Evolutionary conservation across 768 basidiomycete genomes (phyloP).

Genomic region (Trametes coccinea): DNA sequence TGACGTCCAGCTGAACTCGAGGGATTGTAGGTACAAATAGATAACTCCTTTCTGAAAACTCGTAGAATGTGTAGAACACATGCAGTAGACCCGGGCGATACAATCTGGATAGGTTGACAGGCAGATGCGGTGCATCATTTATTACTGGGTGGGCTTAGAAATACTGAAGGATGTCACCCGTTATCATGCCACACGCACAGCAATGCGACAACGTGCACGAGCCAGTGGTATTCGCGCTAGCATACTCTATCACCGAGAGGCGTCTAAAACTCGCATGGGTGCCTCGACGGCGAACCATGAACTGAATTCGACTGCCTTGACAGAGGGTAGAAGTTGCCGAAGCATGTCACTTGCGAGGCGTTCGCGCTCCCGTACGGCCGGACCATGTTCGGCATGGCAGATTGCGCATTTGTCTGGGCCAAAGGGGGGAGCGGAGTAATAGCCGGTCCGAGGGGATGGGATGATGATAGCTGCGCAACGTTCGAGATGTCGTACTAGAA

Average conservation of each 20-base stretch:
- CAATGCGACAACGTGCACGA: too few relatives aligned
- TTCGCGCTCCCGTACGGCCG: conserved; percentile 44
- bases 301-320: conserved; percentile 53
- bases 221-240: too few relatives aligned
- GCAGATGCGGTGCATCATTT: too few relatives aligned
- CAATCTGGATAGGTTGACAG: too few relatives aligned
- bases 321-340: conserved; percentile 43
- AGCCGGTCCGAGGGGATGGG: conserved; percentile 6
- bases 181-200: too few relatives aligned
- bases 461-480: conserved; percentile 14
- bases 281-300: conserved; percentile 41
- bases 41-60: too few relatives aligned
- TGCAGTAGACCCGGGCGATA: too few relatives aligned
- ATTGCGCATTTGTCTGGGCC: conserved; percentile 35
- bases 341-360: conserved; percentile 48
- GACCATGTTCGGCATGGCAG: conserved; percentile 36
- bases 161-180: too few relatives aligned
- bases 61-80: too few relatives aligned
- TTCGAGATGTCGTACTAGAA: conserved; percentile 48
- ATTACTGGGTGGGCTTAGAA: too few relatives aligned
- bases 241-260: neutral
- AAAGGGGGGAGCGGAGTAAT: conserved; percentile 9
- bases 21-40: too few relatives aligned
- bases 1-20: too few relatives aligned
- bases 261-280: conserved; percentile 2